A percentile compares a stretch with the other conserved stretches of the same genome.
phyloP scores from a whole-genome alignment of 805 yeast species.

The Candida schatavii region DNA sequence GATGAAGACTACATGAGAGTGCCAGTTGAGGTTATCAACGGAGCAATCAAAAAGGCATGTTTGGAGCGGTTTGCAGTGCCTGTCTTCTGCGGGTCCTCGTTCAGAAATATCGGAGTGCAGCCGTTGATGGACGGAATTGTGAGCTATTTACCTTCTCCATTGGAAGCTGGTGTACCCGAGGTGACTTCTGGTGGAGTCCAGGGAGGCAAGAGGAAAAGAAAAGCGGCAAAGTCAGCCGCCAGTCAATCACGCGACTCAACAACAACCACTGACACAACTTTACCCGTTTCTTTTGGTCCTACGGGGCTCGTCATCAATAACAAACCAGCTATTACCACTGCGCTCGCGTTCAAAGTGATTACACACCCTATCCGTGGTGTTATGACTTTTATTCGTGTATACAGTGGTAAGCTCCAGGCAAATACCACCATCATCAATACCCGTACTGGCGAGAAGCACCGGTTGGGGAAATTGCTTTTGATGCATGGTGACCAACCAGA shows the following conservation, averaged over 20 bases:
- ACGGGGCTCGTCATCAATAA: slow-evolving; percentile 52
- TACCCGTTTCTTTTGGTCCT: neutral
- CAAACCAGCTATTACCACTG: slow-evolving; percentile 62
- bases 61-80: slow-evolving; percentile 61
- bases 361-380: slow-evolving; percentile 82
- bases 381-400: slow-evolving; percentile 84
- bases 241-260: neutral
- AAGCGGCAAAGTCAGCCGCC: slow-evolving; percentile 5
- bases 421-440: slow-evolving; percentile 66
- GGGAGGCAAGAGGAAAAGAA: slow-evolving; percentile 14
- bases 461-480: slow-evolving; percentile 63
- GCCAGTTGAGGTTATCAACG: slow-evolving; percentile 49
- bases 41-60: slow-evolving; percentile 65
- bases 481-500: slow-evolving; percentile 90
- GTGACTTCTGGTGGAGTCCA: slow-evolving; percentile 29
- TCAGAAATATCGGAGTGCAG: slow-evolving; percentile 90
- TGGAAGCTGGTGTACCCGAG: slow-evolving; percentile 59
- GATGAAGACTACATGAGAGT: slow-evolving; percentile 69
- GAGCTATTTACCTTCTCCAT: slow-evolving; percentile 78
- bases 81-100: slow-evolving; percentile 89
- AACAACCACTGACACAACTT: neutral
- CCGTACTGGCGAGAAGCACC: slow-evolving; percentile 62
- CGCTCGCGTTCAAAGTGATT: slow-evolving; percentile 88
- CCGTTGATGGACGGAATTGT: slow-evolving; percentile 84
- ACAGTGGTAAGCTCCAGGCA: slow-evolving; percentile 70